Evolutionary conservation across 2,329 filamentous ascomycete species (phyloP).

Genomic region (Alternaria infectoria): DNA sequence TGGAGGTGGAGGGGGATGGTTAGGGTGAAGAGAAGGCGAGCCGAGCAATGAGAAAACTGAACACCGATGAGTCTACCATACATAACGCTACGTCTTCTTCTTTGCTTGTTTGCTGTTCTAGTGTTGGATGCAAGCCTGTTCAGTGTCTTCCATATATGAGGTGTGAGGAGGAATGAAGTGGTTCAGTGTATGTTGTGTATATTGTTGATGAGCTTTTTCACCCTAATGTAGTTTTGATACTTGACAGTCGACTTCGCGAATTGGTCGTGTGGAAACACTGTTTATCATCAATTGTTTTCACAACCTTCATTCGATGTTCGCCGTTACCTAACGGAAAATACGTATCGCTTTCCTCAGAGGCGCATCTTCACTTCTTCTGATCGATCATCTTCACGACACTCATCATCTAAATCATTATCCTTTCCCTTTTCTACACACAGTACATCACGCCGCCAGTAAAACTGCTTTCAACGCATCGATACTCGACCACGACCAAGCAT

Average conservation of each 20-base stretch:
- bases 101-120: background rate
- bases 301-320: background rate
- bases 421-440: background rate
- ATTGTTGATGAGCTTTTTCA: background rate
- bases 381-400: background rate
- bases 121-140: background rate
- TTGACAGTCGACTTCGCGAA: background rate
- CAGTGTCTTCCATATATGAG: background rate
- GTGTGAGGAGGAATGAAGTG: background rate
- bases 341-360: background rate
- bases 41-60: background rate
- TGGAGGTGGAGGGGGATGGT: background rate
- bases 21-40: background rate
- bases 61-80: background rate
- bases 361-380: background rate
- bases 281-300: background rate
- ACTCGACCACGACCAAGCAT: background rate
- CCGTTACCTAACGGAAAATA: background rate
- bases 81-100: background rate
- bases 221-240: background rate
- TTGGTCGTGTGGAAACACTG: background rate
- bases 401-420: background rate
- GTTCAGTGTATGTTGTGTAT: background rate
- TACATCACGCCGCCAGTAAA: background rate
- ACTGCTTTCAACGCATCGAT: background rate